Percentiles rank a stretch among this genome's conserved stretches.
phyloP scores from a whole-genome alignment of 768 basidiomycete genomes.

The Coprinopsis sp. region DNA sequence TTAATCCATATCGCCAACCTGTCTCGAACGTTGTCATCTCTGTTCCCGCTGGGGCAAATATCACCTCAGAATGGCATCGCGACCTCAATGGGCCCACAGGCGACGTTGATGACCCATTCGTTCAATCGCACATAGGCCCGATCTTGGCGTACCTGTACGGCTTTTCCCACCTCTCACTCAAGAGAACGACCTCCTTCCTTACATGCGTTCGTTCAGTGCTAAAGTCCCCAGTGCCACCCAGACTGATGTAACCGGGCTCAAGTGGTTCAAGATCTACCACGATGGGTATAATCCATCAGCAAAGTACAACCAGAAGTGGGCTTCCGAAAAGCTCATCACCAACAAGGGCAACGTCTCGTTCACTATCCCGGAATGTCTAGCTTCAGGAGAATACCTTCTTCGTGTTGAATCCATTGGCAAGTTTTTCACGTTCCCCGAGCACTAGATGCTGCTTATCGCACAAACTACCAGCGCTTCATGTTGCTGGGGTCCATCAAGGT shows the following conservation, averaged over 20 bases:
- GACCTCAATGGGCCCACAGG: conserved; percentile 37
- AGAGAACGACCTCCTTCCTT: neutral
- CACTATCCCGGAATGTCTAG: conserved; percentile 40
- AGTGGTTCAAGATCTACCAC: conserved; percentile 54
- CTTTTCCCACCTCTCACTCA: neutral
- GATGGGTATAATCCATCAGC: conserved; percentile 33
- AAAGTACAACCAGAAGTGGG: conserved; percentile 33
- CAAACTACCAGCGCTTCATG: conserved; percentile 36
- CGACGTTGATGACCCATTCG: conserved; percentile 43
- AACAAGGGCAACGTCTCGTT: conserved; percentile 49
- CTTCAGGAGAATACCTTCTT: conserved; percentile 44
- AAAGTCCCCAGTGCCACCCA: conserved; percentile 42
- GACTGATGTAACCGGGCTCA: conserved; percentile 40
- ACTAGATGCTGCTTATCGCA: neutral
- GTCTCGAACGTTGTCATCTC: conserved; percentile 40
- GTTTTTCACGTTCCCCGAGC: neutral
- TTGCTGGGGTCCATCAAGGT: conserved; percentile 42
- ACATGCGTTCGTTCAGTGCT: conserved; percentile 29
- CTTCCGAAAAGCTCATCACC: conserved; percentile 38
- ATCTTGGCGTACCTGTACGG: conserved; percentile 47
- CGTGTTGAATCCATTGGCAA: conserved; percentile 48
- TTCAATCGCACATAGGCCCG: conserved; percentile 47
- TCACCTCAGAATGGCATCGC: conserved; percentile 52
- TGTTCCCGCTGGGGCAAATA: conserved; percentile 47
- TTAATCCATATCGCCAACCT: conserved; percentile 48